phyloP scores from a whole-genome alignment of 441 rosid species.

The Aleurites moluccanus region DNA sequence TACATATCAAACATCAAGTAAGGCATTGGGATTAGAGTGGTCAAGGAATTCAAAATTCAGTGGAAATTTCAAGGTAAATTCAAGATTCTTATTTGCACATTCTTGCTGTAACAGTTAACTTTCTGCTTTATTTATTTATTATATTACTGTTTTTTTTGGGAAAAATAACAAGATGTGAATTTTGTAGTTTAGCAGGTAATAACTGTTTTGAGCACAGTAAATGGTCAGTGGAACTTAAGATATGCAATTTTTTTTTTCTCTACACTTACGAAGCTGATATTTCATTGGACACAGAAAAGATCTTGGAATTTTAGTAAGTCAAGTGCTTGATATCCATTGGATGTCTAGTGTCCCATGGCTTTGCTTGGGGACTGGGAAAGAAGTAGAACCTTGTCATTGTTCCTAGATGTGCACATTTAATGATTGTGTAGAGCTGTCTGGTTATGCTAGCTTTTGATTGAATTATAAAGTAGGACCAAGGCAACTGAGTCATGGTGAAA shows the following conservation, averaged over 20 bases:
- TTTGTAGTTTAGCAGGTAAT: neutral
- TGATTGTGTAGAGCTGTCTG: neutral
- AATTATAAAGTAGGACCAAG: neutral
- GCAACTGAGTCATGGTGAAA: neutral
- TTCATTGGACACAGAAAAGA: neutral
- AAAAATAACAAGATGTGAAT: neutral
- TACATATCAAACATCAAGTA: constrained; percentile 64
- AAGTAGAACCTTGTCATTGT: constrained; percentile 2
- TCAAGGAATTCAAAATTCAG: constrained; percentile 54
- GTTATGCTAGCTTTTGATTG: constrained; percentile 9
- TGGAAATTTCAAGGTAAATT: constrained; percentile 64
- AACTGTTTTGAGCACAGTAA: too few species aligned
- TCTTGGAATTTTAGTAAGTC: neutral
- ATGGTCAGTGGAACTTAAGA: too few species aligned
- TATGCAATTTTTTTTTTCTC: neutral
- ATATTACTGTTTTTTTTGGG: neutral
- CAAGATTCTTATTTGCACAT: neutral
- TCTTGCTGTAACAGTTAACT: constrained; percentile 6
- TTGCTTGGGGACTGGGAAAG: neutral
- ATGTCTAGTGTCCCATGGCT: neutral
- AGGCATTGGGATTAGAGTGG: constrained; percentile 76
- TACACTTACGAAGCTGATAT: neutral
- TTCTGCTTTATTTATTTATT: neutral
- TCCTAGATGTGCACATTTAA: neutral
- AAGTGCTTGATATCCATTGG: neutral